These are phyloP conservation scores for Musa troglodytarum DNA, from an alignment of 176 grass and related monocot species.

Conservation along the genomic window DNA sequence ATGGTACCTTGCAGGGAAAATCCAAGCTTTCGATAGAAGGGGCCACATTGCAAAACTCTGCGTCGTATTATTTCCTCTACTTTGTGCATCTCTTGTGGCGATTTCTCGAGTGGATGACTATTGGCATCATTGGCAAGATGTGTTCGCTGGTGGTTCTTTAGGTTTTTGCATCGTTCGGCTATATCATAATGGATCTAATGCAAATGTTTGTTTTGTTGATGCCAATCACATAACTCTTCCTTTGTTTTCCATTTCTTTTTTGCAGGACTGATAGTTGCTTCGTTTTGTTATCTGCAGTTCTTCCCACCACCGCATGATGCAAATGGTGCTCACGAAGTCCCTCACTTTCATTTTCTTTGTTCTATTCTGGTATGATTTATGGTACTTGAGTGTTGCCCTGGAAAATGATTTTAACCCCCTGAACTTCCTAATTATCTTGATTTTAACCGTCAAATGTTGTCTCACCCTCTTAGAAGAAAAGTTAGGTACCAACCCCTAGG, in stretches of 20 bases:
- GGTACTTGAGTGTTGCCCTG: neutral
- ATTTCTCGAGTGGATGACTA: conserved; percentile 12
- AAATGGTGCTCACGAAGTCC: neutral
- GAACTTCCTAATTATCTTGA: no score
- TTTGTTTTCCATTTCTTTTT: neutral
- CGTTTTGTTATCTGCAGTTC: conserved; percentile 11
- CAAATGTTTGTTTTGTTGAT: no score
- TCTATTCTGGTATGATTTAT: neutral
- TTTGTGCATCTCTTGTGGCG: neutral
- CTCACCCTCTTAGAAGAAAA: no score
- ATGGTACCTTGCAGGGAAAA: conserved; percentile 9
- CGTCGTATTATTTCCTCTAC: conserved; percentile 6
- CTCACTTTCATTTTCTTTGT: neutral
- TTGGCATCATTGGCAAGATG: conserved; percentile 12
- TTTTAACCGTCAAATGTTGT: no score
- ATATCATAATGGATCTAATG: no score
- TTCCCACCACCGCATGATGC: neutral
- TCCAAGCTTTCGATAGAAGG: conserved; percentile 3
- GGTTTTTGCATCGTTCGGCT: neutral
- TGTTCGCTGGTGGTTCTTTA: conserved; percentile 2
- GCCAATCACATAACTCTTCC: neutral
- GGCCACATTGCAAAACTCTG: conserved; percentile 9
- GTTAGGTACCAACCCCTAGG: no score
- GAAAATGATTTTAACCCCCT: neutral
- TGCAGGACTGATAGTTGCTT: conserved; percentile 5